Conservation (phyloP, 2,329 filamentous ascomycete genomes). For the Plenodomus tracheiphilus region DNA sequence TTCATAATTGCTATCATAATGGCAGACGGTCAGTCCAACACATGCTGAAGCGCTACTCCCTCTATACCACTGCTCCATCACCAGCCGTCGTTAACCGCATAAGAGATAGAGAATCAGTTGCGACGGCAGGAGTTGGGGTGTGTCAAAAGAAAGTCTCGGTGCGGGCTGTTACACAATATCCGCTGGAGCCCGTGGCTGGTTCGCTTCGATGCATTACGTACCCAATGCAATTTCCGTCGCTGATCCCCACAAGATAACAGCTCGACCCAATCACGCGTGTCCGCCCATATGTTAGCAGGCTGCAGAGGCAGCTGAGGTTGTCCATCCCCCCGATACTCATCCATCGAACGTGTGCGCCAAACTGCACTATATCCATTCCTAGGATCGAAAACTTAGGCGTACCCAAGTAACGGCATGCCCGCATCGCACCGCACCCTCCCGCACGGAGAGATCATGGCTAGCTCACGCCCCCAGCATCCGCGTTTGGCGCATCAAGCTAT, state of each 20-base stretch:
- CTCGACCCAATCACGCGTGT: background rate
- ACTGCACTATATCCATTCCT: background rate
- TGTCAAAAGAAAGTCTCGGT: background rate
- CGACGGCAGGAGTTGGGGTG: background rate
- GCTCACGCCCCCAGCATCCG: no score
- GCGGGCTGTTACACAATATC: background rate
- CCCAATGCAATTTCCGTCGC: constrained; percentile 1
- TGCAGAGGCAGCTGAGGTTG: background rate
- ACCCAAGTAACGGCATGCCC: background rate
- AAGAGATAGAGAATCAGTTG: background rate
- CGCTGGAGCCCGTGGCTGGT: background rate
- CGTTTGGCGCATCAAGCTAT: no score
- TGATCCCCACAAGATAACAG: constrained; percentile 1
- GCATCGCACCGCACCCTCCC: no score
- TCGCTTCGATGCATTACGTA: constrained; percentile 3
- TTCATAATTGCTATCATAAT: background rate
- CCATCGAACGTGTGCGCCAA: background rate
- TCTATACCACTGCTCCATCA: background rate
- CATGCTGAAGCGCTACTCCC: background rate
- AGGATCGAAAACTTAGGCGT: background rate
- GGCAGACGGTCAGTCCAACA: background rate
- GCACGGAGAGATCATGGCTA: no score
- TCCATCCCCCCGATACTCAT: background rate
- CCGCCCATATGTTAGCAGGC: background rate
- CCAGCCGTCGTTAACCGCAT: background rate